Conservation (phyloP, 768 basidiomycete species). For the Coprinellus micaceus region DNA sequence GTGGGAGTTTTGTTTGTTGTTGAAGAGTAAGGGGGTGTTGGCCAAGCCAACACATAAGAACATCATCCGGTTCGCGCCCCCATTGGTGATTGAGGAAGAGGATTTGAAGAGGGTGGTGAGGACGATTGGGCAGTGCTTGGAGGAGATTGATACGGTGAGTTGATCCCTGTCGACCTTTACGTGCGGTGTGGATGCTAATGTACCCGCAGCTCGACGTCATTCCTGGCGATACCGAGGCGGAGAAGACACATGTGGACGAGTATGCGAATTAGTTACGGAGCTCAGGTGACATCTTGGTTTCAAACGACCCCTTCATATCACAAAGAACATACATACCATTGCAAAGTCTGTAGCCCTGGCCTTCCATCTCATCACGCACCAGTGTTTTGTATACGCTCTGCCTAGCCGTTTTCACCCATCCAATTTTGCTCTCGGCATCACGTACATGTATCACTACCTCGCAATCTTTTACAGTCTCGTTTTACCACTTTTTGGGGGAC, state of each 20-base stretch:
- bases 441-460: no score
- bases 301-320: no score
- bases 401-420: no score
- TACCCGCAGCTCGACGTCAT: slow-evolving; percentile 40
- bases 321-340: no score
- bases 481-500: no score
- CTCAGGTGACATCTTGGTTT: no score
- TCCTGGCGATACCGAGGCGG: slow-evolving; percentile 48
- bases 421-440: no score
- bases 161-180: neutral
- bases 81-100: slow-evolving; percentile 87
- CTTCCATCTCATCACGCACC: no score
- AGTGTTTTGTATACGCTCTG: no score
- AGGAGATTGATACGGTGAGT: slow-evolving; percentile 65
- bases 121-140: slow-evolving; percentile 73
- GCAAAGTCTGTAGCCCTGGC: no score
- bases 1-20: slow-evolving; percentile 91
- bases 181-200: slow-evolving; percentile 10
- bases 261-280: neutral
- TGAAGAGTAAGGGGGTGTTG: slow-evolving; percentile 88
- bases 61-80: slow-evolving; percentile 97
- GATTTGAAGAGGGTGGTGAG: slow-evolving; percentile 72
- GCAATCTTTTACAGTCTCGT: no score
- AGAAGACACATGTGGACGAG: slow-evolving; percentile 7
- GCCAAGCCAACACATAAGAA: slow-evolving; percentile 97